Conservation (phyloP, 2,329 filamentous ascomycete genomes). For the Ascochyta rabiei region DNA sequence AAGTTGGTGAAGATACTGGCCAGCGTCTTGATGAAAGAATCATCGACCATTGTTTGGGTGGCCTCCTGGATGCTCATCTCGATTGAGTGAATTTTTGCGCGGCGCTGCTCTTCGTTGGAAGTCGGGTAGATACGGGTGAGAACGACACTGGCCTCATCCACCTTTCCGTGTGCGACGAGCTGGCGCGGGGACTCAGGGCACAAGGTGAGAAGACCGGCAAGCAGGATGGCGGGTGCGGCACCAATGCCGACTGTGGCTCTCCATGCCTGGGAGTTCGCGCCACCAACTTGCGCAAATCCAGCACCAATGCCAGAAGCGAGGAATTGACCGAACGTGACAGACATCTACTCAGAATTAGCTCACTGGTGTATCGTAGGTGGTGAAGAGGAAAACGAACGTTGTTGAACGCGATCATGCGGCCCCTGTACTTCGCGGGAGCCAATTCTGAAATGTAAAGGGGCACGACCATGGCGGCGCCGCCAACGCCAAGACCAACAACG, state of each 20-base stretch:
- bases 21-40: conserved; percentile 42
- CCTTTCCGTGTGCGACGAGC: conserved; percentile 43
- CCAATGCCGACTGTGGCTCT: conserved; percentile 47
- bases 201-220: conserved; percentile 42
- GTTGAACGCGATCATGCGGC: conserved; percentile 46
- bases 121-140: conserved; percentile 44
- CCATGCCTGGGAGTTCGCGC: conserved; percentile 38
- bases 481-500: conserved; percentile 40
- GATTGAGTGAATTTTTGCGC: conserved; percentile 34
- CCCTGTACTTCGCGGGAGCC: conserved; percentile 42
- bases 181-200: conserved; percentile 48
- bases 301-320: conserved; percentile 42
- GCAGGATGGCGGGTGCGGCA: conserved; percentile 44
- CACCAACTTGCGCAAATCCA: conserved; percentile 45
- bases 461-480: conserved; percentile 40
- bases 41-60: conserved; percentile 37
- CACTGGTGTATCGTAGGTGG: no score
- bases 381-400: conserved; percentile 16
- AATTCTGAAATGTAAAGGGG: conserved; percentile 40
- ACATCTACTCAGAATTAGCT: conserved; percentile 25
- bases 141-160: conserved; percentile 40
- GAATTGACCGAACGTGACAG: conserved; percentile 39
- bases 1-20: conserved; percentile 42
- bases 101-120: conserved; percentile 33
- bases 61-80: conserved; percentile 43